A percentile compares a stretch with the other conserved stretches of the same genome.
Evolutionary conservation across 1,284 basidiomycete species (phyloP).

Genomic region (Ustilago nuda): DNA sequence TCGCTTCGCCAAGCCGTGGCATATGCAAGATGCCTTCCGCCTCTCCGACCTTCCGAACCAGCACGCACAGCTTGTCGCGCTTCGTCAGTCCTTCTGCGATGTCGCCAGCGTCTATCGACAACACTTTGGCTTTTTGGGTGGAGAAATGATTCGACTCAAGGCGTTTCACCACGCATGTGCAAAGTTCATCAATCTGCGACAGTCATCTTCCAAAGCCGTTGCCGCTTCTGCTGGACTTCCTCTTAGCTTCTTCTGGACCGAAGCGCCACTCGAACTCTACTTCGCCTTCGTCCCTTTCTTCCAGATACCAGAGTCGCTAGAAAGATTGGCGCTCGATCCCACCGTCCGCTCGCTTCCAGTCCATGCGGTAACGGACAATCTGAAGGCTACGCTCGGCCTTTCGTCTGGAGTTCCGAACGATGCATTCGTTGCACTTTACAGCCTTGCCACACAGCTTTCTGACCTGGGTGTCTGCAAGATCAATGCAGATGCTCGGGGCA

Average conservation of each 20-base stretch:
- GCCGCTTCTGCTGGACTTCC: conserved; percentile 43
- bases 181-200: conserved; percentile 8
- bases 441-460: conserved; percentile 40
- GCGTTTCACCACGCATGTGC: conserved; percentile 50
- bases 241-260: conserved; percentile 58
- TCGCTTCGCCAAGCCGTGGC: conserved; percentile 33
- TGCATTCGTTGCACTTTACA: conserved; percentile 30
- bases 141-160: conserved; percentile 46
- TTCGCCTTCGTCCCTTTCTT: conserved; percentile 26
- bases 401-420: conserved; percentile 5
- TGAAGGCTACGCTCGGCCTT: conserved; percentile 37
- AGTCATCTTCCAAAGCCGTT: not conserved
- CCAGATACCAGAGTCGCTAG: conserved; percentile 16
- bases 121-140: conserved; percentile 46
- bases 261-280: conserved; percentile 48
- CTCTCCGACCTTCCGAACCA: conserved; percentile 24
- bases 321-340: conserved; percentile 25
- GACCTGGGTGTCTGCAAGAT: conserved; percentile 22
- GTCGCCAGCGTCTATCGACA: conserved; percentile 44
- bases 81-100: conserved; percentile 36
- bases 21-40: conserved; percentile 9
- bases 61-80: conserved; percentile 12
- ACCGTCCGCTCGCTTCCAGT: conserved; percentile 21
- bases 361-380: conserved; percentile 15
- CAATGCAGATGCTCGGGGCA: not conserved